These are phyloP conservation scores for Xylaria flabelliformis DNA, from an alignment of 495 filamentous ascomycete genomes.

Conservation along the genomic window DNA sequence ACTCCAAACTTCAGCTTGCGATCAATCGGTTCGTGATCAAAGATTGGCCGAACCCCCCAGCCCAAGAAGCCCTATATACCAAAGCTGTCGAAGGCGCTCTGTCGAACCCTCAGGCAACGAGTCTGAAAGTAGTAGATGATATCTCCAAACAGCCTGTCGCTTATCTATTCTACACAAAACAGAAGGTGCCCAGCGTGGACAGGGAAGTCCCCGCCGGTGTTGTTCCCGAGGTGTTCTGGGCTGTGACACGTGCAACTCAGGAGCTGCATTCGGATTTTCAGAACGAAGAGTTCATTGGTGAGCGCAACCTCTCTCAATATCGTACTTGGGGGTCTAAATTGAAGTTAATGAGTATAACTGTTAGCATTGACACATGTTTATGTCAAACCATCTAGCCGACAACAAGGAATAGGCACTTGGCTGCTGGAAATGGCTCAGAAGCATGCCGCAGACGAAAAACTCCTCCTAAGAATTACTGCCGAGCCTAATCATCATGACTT, in stretches of 20 bases:
- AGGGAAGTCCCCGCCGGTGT: constrained; percentile 13
- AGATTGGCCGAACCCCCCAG: constrained; percentile 39
- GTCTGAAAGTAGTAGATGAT: constrained; percentile 25
- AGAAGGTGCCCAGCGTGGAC: neutral
- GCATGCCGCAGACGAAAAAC: neutral
- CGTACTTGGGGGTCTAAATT: neutral
- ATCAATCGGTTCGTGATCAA: constrained; percentile 45
- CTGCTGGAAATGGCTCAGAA: constrained; percentile 12
- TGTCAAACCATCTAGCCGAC: constrained; percentile 24
- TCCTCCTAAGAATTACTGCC: constrained; percentile 11
- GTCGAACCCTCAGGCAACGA: constrained; percentile 15
- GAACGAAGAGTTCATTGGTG: constrained; percentile 21
- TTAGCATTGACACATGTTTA: constrained; percentile 28
- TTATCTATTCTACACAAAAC: constrained; percentile 19
- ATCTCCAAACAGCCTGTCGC: constrained; percentile 17
- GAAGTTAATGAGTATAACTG: neutral
- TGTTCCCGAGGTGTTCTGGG: constrained; percentile 16
- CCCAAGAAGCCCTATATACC: constrained; percentile 32
- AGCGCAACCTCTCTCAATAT: neutral
- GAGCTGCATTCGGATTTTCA: constrained; percentile 13
- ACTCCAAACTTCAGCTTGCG: constrained; percentile 39
- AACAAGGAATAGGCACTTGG: constrained; percentile 19
- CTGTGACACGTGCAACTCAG: neutral
- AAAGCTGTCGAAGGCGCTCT: constrained; percentile 25
- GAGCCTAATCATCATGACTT: constrained; percentile 28